phyloP scores from a whole-genome alignment of 1,284 basidiomycete genomes.

The Puccinia triticina region DNA sequence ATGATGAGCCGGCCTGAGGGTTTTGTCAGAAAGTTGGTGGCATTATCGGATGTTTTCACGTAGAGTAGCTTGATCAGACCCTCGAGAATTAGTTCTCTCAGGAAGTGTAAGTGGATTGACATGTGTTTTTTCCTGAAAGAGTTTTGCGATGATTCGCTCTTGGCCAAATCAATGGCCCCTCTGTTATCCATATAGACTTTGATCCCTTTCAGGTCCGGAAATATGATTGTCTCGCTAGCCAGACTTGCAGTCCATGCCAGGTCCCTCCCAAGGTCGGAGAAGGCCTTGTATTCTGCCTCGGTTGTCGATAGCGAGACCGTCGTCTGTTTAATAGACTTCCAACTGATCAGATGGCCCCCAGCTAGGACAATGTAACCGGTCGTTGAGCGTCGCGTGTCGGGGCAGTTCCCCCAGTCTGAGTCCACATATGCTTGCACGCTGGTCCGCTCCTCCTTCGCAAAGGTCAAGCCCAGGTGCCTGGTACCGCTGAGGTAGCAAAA shows the following conservation, averaged over 20 bases:
- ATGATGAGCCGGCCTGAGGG: background rate
- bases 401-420: constrained; percentile 4
- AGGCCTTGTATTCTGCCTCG: no score
- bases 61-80: background rate
- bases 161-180: no score
- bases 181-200: no score
- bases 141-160: no score
- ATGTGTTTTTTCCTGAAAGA: constrained; percentile 3
- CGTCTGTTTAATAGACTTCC: background rate
- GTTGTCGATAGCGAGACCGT: background rate
- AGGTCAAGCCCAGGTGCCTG: background rate
- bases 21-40: background rate
- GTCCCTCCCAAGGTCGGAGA: no score
- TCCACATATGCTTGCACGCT: background rate
- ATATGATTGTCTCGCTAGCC: background rate
- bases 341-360: background rate
- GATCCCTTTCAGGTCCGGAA: background rate
- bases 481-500: background rate
- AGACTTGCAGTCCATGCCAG: no score
- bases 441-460: background rate
- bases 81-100: background rate
- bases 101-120: background rate
- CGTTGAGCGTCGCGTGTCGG: no score
- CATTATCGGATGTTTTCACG: background rate
- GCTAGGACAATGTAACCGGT: background rate